Conservation (phyloP, 2,329 filamentous ascomycete genomes). For the Penicillium hordei region DNA sequence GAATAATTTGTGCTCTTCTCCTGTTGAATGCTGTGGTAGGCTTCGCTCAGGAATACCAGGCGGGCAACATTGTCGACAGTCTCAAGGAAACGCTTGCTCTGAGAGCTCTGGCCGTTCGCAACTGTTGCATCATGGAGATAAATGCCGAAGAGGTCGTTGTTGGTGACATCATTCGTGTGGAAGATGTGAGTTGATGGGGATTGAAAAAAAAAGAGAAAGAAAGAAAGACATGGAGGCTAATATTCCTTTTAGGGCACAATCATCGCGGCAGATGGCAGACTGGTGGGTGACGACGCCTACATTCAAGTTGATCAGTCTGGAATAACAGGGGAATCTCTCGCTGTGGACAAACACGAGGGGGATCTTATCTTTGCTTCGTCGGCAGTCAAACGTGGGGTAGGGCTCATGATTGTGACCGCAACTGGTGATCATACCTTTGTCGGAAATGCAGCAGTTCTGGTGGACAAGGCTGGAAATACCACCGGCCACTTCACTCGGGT, state of each 20-base stretch:
- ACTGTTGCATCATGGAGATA: constrained; percentile 73
- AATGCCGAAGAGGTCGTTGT: constrained; percentile 82
- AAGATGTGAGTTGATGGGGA: constrained; percentile 58
- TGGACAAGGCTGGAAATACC: constrained; percentile 71
- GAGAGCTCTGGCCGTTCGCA: constrained; percentile 83
- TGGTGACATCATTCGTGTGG: constrained; percentile 84
- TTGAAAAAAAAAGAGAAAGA: no score
- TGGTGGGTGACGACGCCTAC: constrained; percentile 80
- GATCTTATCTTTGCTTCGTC: constrained; percentile 84
- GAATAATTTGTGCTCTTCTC: constrained; percentile 81
- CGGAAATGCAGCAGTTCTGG: constrained; percentile 81
- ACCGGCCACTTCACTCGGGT: constrained; percentile 89
- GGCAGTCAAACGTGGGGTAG: constrained; percentile 85
- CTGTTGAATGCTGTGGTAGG: constrained; percentile 82
- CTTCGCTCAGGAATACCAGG: constrained; percentile 87
- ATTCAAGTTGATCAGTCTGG: constrained; percentile 89
- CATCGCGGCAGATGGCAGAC: constrained; percentile 82
- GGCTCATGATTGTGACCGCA: constrained; percentile 76
- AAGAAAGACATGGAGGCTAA: constrained; percentile 2
- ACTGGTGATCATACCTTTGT: constrained; percentile 91
- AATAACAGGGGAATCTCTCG: constrained; percentile 88
- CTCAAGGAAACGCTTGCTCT: constrained; percentile 87
- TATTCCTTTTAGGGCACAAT: constrained; percentile 65
- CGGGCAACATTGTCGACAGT: constrained; percentile 85
- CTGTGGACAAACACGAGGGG: constrained; percentile 81